Evolutionary conservation across 2,329 filamentous ascomycete species (phyloP).

Genomic region (Talaromyces sp.): DNA sequence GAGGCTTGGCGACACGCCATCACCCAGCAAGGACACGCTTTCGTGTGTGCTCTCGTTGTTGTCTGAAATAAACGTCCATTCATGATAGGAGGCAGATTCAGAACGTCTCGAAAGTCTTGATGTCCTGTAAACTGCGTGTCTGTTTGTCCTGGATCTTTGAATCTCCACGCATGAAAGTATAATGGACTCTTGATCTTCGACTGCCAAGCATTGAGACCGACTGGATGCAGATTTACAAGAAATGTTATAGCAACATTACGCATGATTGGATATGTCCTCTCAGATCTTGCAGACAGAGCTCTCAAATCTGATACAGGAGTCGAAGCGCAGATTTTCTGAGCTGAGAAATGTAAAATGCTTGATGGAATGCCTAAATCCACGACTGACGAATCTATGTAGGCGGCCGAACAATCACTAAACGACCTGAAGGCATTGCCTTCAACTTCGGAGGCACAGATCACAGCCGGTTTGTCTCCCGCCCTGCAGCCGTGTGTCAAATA

Average conservation of each 20-base stretch:
- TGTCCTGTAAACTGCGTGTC: not conserved
- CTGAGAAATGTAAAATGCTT: constrained; percentile 60
- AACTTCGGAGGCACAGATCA: constrained; percentile 71
- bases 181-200: constrained; percentile 10
- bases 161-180: not conserved
- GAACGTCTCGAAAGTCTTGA: not conserved
- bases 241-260: constrained; percentile 25
- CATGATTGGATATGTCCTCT: constrained; percentile 68
- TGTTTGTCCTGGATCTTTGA: not conserved
- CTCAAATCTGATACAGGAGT: constrained; percentile 87
- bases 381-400: constrained; percentile 49
- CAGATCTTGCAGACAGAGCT: constrained; percentile 86
- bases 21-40: constrained; percentile 17
- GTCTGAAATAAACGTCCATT: not conserved
- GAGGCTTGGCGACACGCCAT: constrained; percentile 9
- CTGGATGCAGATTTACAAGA: constrained; percentile 12
- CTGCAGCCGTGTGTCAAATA: constrained; percentile 4
- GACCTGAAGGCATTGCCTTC: constrained; percentile 75
- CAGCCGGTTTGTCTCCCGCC: constrained; percentile 54
- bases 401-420: constrained; percentile 87
- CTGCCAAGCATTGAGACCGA: constrained; percentile 8
- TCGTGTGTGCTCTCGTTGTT: constrained; percentile 11
- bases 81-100: not conserved
- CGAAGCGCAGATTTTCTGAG: constrained; percentile 89
- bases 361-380: constrained; percentile 23